Evolutionary conservation across 345 rosid genomes (phyloP).

Genomic region (Crucihimalaya himalaica): DNA sequence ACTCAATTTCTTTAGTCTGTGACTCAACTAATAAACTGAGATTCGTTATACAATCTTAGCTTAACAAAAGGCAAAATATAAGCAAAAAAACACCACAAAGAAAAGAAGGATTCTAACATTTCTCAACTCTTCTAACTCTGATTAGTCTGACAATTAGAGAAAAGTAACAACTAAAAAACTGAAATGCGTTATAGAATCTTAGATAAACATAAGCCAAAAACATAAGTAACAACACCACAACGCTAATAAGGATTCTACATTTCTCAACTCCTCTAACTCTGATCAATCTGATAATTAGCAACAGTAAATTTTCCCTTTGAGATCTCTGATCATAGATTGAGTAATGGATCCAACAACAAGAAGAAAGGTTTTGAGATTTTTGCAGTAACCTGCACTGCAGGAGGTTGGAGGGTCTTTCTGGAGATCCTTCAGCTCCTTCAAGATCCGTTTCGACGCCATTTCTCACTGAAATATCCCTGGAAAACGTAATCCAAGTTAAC

Average conservation of each 20-base stretch:
- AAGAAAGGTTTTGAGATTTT: not conserved
- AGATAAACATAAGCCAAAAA: not conserved
- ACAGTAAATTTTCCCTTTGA: not conserved
- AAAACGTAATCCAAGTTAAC: constrained; percentile 3
- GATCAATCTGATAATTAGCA: not conserved
- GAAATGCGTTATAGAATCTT: not conserved
- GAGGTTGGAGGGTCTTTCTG: constrained; percentile 70
- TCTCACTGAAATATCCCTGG: constrained; percentile 12
- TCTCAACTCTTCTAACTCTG: not conserved
- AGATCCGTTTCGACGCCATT: constrained; percentile 66
- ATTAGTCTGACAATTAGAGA: not conserved
- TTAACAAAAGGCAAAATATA: not conserved
- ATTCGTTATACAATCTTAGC: not conserved
- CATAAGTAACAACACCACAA: not conserved
- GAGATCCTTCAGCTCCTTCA: constrained; percentile 66
- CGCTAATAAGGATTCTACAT: not conserved
- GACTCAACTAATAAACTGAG: not conserved
- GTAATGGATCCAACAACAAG: not conserved
- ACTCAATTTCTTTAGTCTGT: not conserved
- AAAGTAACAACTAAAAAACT: not conserved
- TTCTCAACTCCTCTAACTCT: not conserved
- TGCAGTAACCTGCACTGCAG: constrained; percentile 56
- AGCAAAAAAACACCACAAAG: not conserved
- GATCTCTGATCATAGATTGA: not conserved
- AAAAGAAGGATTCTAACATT: not conserved